Evolutionary conservation across 257 asterid genomes (phyloP).

Genomic region (Pogostemon cablin): DNA sequence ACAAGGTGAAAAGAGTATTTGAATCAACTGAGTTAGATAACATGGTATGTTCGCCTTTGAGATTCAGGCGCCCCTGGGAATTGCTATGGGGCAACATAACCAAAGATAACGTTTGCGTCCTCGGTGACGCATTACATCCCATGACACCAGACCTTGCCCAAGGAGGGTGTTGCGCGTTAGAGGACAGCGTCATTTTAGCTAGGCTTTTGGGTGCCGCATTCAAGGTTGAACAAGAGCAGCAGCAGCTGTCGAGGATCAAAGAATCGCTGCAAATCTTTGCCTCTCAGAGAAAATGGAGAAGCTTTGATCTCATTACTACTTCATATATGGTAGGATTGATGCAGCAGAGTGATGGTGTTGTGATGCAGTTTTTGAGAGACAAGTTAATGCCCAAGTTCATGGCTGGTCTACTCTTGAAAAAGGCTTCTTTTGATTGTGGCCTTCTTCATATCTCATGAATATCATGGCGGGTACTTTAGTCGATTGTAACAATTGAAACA

Average conservation of each 20-base stretch:
- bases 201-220: conserved; percentile 35
- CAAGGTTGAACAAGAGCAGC: conserved; percentile 23
- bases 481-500: neutral
- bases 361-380: conserved; percentile 41
- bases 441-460: conserved; percentile 35
- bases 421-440: conserved; percentile 49
- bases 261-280: conserved; percentile 38
- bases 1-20: conserved; percentile 25
- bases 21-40: conserved; percentile 31
- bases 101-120: conserved; percentile 38
- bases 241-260: conserved; percentile 19
- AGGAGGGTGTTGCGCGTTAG: conserved; percentile 46
- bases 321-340: conserved; percentile 40
- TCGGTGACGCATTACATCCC: conserved; percentile 51
- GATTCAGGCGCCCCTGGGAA: conserved; percentile 41
- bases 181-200: conserved; percentile 43
- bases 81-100: conserved; percentile 41
- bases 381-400: conserved; percentile 33
- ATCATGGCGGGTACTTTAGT: neutral
- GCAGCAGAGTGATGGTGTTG: conserved; percentile 39
- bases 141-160: conserved; percentile 53
- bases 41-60: conserved; percentile 36
- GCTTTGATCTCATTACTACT: conserved; percentile 39
- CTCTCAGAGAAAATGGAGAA: conserved; percentile 49
- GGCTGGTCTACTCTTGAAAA: conserved; percentile 34